These are phyloP conservation scores for Teratosphaeria zuluensis DNA, from an alignment of 2,329 filamentous ascomycete species.

Conservation along the genomic window DNA sequence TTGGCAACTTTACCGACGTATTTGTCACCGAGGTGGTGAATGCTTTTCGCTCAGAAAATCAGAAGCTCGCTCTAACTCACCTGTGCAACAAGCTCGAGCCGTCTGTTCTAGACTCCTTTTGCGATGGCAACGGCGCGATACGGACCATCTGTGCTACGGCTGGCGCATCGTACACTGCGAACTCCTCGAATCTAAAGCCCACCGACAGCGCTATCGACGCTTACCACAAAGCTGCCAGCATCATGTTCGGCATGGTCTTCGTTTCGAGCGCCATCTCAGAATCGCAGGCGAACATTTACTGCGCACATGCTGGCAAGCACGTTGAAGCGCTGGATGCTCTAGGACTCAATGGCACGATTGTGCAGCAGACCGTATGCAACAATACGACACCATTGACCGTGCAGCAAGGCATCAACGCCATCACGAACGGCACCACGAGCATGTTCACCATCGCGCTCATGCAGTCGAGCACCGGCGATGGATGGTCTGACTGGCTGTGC, in stretches of 20 bases:
- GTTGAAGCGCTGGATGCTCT: constrained; percentile 6
- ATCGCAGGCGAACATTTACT: constrained; percentile 7
- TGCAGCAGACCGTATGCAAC: constrained; percentile 14
- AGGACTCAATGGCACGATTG: constrained; percentile 10
- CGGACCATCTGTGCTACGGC: constrained; percentile 12
- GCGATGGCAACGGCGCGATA: constrained; percentile 11
- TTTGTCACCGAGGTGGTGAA: constrained; percentile 16
- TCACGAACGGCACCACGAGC: constrained; percentile 11
- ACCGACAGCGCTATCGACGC: constrained; percentile 5
- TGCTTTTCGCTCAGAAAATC: constrained; percentile 12
- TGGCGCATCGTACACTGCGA: not conserved
- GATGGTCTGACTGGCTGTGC: constrained; percentile 13
- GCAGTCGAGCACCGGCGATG: constrained; percentile 11
- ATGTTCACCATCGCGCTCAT: constrained; percentile 12
- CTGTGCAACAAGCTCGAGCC: constrained; percentile 18
- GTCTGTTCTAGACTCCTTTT: constrained; percentile 14
- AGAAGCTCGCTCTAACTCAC: constrained; percentile 10
- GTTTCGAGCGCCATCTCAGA: constrained; percentile 8
- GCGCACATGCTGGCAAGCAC: constrained; percentile 5
- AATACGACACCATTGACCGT: constrained; percentile 7
- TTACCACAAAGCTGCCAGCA: constrained; percentile 10
- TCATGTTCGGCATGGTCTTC: constrained; percentile 13
- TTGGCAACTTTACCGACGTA: constrained; percentile 13
- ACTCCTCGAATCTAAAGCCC: not conserved
- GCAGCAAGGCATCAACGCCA: constrained; percentile 3